Conservation (phyloP, 495 filamentous ascomycete species). For the Podospora pseudopauciseta region DNA sequence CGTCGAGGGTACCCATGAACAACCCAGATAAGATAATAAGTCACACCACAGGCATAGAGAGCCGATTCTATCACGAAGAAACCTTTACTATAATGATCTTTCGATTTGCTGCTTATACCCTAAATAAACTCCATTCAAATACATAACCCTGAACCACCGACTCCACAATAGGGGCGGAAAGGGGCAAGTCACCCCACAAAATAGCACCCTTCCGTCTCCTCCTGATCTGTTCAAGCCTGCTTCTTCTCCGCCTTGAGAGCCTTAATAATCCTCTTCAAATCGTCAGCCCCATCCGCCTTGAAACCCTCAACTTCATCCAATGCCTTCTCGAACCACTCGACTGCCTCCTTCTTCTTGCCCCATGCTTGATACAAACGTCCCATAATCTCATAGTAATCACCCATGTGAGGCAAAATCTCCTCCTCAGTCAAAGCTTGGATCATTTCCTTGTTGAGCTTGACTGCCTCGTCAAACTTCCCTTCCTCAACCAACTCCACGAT, state of each 20-base stretch:
- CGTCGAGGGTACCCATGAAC: too few species aligned
- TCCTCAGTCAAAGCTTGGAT: slow-evolving; percentile 30
- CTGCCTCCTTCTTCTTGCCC: slow-evolving; percentile 25
- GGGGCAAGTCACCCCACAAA: neutral
- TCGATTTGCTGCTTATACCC: too few species aligned
- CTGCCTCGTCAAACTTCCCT: slow-evolving; percentile 20
- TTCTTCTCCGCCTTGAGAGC: neutral
- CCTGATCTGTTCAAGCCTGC: neutral
- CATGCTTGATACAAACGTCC: slow-evolving; percentile 26
- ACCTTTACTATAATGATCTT: too few species aligned
- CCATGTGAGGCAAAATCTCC: slow-evolving; percentile 31
- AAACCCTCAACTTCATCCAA: slow-evolving; percentile 26
- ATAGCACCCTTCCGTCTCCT: neutral
- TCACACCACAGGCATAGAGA: too few species aligned
- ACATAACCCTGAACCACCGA: too few species aligned
- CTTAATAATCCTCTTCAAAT: neutral
- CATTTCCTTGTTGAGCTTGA: slow-evolving; percentile 25
- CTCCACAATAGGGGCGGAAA: neutral
- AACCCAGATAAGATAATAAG: too few species aligned
- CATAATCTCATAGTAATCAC: slow-evolving; percentile 34
- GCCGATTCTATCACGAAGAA: too few species aligned
- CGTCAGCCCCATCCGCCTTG: neutral
- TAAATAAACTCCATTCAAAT: too few species aligned
- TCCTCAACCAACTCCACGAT: slow-evolving; percentile 25
- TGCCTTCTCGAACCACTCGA: slow-evolving; percentile 25